Evolutionary conservation across 257 asterid genomes (phyloP), one percentile per base, ranked within the genome.

Genomic region (Solanum pinnatisectum): DNA sequence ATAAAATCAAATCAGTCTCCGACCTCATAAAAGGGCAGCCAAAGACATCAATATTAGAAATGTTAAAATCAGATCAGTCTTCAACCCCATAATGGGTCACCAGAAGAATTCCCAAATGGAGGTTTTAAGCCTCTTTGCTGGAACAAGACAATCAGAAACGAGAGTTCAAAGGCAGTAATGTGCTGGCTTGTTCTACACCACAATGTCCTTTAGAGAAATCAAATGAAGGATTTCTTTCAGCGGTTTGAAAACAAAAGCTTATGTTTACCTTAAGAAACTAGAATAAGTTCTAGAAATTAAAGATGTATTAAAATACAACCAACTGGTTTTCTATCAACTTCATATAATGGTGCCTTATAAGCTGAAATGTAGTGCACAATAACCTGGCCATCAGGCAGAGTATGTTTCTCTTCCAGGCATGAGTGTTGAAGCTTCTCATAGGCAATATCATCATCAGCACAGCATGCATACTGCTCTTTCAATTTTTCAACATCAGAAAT

Each of bases 361-460:
- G 88, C 32, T 32, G 70, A 83, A 86, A 73, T 88, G 73, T 74
- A 25, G 65, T 22, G 78, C 63, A 68, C 65, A 30, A 46, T 87
- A 78, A 96, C 99, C 96, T 97, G 98, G 89, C 99, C 99, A 90
- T 97, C 99, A 20, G 99, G 99, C 71, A 97, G 94, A 14, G 94
- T 94, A 89, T 97, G 98, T 37, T 91, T 90, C 94, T 97, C 98
- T 93, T 93, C 96, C 76, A 92, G 91, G 89, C 93, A 94, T 30
- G 93, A 91, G 59, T 68, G 92, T 89, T 90, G 95, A 87, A 93
- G 30, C 89, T 91, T 93, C 65, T 84, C 92, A 88, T 94, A 97
- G 84, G 94, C 91, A 89, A 83, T 88, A 82, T 84, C 98, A 87
- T 95, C 97, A 87, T 92, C 99, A 84, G 98, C 96, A 89, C 95